phyloP scores from a whole-genome alignment of 768 basidiomycete species.

The Suillus occidentalis region DNA sequence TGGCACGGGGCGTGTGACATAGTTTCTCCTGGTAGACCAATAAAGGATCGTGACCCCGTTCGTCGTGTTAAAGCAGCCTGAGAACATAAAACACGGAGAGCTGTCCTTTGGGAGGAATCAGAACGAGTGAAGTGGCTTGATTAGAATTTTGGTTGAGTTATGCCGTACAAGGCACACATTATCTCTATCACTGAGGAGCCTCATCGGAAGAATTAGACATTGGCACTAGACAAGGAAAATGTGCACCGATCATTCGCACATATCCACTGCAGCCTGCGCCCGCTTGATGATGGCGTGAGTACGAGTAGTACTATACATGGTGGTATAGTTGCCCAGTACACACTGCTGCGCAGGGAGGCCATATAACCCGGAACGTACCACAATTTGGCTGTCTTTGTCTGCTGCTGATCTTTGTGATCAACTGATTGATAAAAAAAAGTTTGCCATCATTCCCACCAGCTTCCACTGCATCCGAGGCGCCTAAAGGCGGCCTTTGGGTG shows the following conservation, averaged over 20 bases:
- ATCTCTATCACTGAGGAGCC: not conserved
- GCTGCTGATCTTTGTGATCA: not conserved
- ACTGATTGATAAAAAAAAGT: not conserved
- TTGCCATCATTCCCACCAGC: not conserved
- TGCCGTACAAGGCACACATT: not conserved
- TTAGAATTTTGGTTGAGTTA: conserved; percentile 28
- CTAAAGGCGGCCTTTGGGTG: not conserved
- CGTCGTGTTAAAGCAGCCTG: not conserved
- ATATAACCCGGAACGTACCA: not conserved
- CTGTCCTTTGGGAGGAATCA: conserved; percentile 47
- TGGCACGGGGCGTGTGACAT: not conserved
- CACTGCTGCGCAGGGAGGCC: not conserved
- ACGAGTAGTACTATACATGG: not conserved
- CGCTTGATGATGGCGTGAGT: not conserved
- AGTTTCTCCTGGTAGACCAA: not conserved
- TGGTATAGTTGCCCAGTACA: not conserved
- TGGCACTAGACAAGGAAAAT: not conserved
- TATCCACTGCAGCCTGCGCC: not conserved
- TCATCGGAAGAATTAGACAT: not conserved
- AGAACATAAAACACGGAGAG: not conserved
- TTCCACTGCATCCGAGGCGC: not conserved
- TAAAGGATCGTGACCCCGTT: not conserved
- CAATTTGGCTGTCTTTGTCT: not conserved
- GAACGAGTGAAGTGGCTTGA: conserved; percentile 59
- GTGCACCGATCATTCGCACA: not conserved